A percentile compares a stretch with the other conserved stretches of the same genome.
These are phyloP conservation scores for Crithidia brevicula DNA, from an alignment of 208 protist genomes.

Conservation along the genomic window DNA sequence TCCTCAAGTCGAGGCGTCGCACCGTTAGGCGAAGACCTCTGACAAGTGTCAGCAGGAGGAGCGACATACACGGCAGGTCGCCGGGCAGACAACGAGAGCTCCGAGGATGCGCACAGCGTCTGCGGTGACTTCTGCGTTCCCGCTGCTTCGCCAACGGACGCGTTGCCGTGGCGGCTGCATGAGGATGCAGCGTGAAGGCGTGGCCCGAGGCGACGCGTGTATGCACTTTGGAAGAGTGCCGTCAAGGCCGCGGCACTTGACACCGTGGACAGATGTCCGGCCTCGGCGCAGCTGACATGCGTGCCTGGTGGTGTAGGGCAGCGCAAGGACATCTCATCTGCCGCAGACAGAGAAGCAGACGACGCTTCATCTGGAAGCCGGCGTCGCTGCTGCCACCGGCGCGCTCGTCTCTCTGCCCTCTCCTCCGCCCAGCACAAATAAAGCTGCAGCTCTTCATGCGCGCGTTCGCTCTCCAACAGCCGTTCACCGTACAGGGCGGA, in stretches of 20 bases:
- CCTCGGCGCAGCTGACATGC: too few species aligned
- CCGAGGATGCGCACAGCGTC: too few species aligned
- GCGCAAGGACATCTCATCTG: too few species aligned
- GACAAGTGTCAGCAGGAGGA: not conserved
- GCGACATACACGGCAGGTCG: constrained; percentile 14
- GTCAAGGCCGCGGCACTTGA: not conserved
- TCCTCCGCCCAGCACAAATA: constrained; percentile 37
- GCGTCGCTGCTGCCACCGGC: not conserved
- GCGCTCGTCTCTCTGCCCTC: constrained; percentile 6
- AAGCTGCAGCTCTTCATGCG: constrained; percentile 24
- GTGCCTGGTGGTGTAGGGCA: too few species aligned
- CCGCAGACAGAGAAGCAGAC: not conserved
- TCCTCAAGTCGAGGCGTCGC: not conserved
- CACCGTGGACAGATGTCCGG: not conserved
- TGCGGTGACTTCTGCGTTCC: too few species aligned
- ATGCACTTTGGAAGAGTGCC: not conserved
- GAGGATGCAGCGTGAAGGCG: not conserved
- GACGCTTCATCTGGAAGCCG: not conserved
- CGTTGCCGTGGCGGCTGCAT: too few species aligned
- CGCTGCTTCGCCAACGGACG: too few species aligned
- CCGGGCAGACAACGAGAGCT: too few species aligned
- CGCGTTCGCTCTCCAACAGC: constrained; percentile 18
- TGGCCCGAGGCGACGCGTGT: not conserved
- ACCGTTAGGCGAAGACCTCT: too few species aligned
- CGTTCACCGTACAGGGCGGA: constrained; percentile 12